A percentile compares a stretch with the other conserved stretches of the same genome.
Conservation (phyloP, 2,329 filamentous ascomycete species). For the Chaetomiaceae sp. region DNA sequence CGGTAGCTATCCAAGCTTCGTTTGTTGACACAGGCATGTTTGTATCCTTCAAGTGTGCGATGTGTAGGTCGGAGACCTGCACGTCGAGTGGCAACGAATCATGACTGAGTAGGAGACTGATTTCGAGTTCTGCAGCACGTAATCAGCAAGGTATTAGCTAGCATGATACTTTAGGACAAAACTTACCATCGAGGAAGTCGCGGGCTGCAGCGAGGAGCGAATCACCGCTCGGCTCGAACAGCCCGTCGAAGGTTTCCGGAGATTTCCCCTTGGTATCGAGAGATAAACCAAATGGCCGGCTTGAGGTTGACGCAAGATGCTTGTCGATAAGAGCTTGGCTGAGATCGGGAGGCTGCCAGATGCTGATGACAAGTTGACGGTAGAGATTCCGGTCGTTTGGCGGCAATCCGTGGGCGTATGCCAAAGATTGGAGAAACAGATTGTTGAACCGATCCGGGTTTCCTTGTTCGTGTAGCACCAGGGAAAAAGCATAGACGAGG, state of each 20-base stretch:
- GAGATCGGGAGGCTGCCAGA: slow-evolving; percentile 43
- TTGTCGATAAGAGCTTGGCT: slow-evolving; percentile 26
- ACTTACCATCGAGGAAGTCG: slow-evolving; percentile 47
- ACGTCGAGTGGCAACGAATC: slow-evolving; percentile 29
- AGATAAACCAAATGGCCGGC: slow-evolving; percentile 18
- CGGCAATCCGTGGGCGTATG: slow-evolving; percentile 38
- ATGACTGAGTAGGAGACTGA: slow-evolving; percentile 33
- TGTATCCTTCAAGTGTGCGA: slow-evolving; percentile 35
- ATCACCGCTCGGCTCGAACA: slow-evolving; percentile 26
- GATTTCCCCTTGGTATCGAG: slow-evolving; percentile 39
- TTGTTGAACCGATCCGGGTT: slow-evolving; percentile 30
- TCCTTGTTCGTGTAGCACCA: slow-evolving; percentile 40
- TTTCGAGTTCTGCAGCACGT: slow-evolving; percentile 40
- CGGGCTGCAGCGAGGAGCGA: slow-evolving; percentile 37
- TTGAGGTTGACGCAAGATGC: slow-evolving; percentile 23
- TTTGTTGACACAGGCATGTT: slow-evolving; percentile 24
- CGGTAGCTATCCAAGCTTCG: slow-evolving; percentile 32
- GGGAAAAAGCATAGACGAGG: slow-evolving; percentile 44
- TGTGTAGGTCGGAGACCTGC: slow-evolving; percentile 37
- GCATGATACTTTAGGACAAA: background rate
- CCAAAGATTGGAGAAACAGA: slow-evolving; percentile 43
- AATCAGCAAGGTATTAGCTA: background rate
- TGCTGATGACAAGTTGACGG: slow-evolving; percentile 36
- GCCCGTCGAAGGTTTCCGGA: slow-evolving; percentile 22
- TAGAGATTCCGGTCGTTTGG: slow-evolving; percentile 35